Base-by-base conservation (phyloP, 371 early-diverging fungal genomes). In the Entomophthora muscae region DNA sequence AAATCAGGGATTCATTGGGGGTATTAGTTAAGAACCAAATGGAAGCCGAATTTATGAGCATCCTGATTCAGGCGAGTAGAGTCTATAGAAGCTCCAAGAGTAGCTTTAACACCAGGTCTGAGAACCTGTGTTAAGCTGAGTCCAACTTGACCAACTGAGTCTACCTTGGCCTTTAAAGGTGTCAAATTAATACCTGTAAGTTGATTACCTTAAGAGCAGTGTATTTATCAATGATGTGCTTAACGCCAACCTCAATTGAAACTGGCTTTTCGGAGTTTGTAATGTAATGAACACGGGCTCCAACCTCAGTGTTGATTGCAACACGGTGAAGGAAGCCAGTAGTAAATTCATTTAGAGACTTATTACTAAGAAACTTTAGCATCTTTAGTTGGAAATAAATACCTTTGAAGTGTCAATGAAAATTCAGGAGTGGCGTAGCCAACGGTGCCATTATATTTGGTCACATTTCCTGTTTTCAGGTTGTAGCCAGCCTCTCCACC, bases 251-350 rank as follows among this genome's bases (percentile, higher is more conserved):
- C 78, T 98, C 98, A 61, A 94, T 81, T 66, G 83, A 79, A 68
- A 93, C 94, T 51, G 74, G 71, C 56, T 72, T 64, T 66, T 67
- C 61, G 69, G 81, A 78, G 71, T 87, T 73, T 72, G 83, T 77
- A 78, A 93, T 89, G 88, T 91, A 95, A 68, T 84, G 74, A 64
- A 95, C 94, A 74, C 88, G 87, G 70, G 86, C 91, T 70, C 92
- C 95, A 66, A 91, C 93, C 79, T 98, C 95, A 66, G 92, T 79
- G 61, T 84, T 84, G 65, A 79, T 67, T 74, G 78, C 86, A 74
- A 96, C 89, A 66, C 88, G 86, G 81, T 98, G 98, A 85, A 85
- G 91, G 90, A 91, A 94, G 30, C 93, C 86, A 65, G 91, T 91
- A 67, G 93, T 76, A 78, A 87, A 86, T 66, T 78, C 68, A 74